A percentile compares a stretch with the other conserved stretches of the same genome.
These are phyloP conservation scores for Phialophora macrospora DNA, from an alignment of 2,329 filamentous ascomycete genomes.

Conservation along the genomic window DNA sequence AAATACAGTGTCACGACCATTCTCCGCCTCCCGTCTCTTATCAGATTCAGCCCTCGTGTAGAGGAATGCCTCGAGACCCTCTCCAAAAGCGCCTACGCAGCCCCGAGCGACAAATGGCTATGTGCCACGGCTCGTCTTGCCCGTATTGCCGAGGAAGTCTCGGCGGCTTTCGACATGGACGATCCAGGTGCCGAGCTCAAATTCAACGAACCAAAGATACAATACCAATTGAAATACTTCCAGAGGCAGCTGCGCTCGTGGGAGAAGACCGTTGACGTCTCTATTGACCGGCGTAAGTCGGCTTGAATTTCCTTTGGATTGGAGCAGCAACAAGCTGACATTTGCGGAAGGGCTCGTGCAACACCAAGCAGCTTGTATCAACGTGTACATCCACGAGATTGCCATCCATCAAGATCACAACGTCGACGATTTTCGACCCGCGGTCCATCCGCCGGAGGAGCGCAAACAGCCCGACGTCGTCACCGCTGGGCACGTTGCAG, in stretches of 20 bases:
- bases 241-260: slow-evolving; percentile 68
- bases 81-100: slow-evolving; percentile 59
- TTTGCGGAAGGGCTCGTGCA: slow-evolving; percentile 47
- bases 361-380: slow-evolving; percentile 68
- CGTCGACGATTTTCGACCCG: slow-evolving; percentile 56
- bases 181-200: slow-evolving; percentile 60
- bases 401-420: slow-evolving; percentile 68
- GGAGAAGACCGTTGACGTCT: slow-evolving; percentile 56
- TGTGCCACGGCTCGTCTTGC: slow-evolving; percentile 62
- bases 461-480: slow-evolving; percentile 39
- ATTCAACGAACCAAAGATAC: slow-evolving; percentile 66
- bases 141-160: slow-evolving; percentile 70
- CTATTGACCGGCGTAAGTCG: slow-evolving; percentile 62
- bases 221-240: slow-evolving; percentile 67
- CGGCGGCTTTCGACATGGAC: slow-evolving; percentile 67
- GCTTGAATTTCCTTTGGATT: too few species aligned
- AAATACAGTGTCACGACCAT: slow-evolving; percentile 59
- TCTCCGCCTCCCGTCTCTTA: slow-evolving; percentile 60
- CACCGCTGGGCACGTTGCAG: slow-evolving; percentile 66
- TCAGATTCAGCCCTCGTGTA: slow-evolving; percentile 67
- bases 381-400: slow-evolving; percentile 76
- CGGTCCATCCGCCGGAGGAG: slow-evolving; percentile 38
- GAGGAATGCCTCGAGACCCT: slow-evolving; percentile 64
- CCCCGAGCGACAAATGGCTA: slow-evolving; percentile 59
- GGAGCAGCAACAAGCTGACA: background rate